Evolutionary conservation across 495 filamentous ascomycete genomes (phyloP).

Genomic region (Tuber calosporum): DNA sequence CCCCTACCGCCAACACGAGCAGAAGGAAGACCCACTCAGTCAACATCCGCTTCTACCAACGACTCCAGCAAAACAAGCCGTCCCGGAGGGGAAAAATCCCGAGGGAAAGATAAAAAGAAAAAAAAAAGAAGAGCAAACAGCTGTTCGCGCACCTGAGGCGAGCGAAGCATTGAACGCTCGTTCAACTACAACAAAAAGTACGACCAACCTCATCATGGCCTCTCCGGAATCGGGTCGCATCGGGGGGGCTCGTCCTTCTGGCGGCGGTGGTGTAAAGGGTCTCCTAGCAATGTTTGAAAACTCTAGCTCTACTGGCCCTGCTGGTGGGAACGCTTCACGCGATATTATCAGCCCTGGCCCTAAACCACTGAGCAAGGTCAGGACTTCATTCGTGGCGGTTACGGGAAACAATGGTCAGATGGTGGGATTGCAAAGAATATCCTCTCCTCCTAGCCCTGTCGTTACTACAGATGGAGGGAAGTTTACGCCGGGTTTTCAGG

Average conservation of each 20-base stretch:
- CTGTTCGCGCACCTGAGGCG: background rate
- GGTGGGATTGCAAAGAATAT: conserved; percentile 34
- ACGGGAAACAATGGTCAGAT: conserved; percentile 24
- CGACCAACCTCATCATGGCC: conserved; percentile 14
- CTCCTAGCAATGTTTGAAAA: conserved; percentile 42
- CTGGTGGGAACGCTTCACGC: conserved; percentile 20
- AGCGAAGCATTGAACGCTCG: background rate
- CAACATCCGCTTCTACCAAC: background rate
- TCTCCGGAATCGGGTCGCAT: conserved; percentile 31
- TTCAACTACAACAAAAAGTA: background rate
- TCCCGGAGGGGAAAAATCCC: background rate
- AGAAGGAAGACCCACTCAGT: background rate
- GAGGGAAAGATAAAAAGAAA: too few species aligned
- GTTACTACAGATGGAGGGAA: conserved; percentile 20
- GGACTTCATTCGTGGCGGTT: conserved; percentile 40
- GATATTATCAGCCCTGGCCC: conserved; percentile 35
- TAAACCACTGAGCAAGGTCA: conserved; percentile 29
- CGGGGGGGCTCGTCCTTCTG: conserved; percentile 28
- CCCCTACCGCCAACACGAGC: background rate
- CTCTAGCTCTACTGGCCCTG: conserved; percentile 22
- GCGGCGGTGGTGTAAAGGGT: conserved; percentile 37
- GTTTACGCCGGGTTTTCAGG: conserved; percentile 17
- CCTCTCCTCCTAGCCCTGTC: conserved; percentile 11
- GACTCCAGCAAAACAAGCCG: background rate
- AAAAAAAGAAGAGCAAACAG: background rate